Evolutionary conservation across 2,329 filamentous ascomycete species (phyloP).

Genomic region (Lasiodiplodia hormozganensis): DNA sequence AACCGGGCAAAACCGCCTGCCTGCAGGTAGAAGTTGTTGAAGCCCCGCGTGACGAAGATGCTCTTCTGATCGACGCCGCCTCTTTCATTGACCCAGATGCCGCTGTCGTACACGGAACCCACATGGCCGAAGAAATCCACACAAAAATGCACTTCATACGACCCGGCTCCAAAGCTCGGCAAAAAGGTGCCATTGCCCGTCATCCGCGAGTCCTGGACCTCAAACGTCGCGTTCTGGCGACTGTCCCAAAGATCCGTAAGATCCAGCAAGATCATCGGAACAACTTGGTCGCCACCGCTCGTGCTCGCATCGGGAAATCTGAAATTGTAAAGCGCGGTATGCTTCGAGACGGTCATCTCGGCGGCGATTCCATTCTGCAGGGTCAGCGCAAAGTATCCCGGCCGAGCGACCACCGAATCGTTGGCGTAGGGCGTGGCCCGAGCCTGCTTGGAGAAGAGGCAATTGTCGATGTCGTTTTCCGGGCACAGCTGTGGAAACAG

Average conservation of each 20-base stretch:
- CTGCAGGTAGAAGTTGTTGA: slow-evolving; percentile 45
- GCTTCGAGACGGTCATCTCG: slow-evolving; percentile 68
- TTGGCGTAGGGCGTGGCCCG: slow-evolving; percentile 59
- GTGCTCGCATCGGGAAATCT: slow-evolving; percentile 53
- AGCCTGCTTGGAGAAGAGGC: slow-evolving; percentile 59
- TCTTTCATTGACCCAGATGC: slow-evolving; percentile 64
- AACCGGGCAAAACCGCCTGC: slow-evolving; percentile 45
- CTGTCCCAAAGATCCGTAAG: slow-evolving; percentile 64
- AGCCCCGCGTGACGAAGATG: slow-evolving; percentile 43
- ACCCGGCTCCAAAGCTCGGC: slow-evolving; percentile 68
- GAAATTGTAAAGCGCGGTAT: slow-evolving; percentile 67
- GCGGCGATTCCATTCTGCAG: slow-evolving; percentile 63
- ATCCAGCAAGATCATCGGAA: slow-evolving; percentile 66
- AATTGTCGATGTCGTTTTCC: slow-evolving; percentile 66
- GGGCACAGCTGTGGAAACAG: slow-evolving; percentile 73
- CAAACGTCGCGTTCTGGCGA: slow-evolving; percentile 60
- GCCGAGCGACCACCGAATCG: slow-evolving; percentile 59
- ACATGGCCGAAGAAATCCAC: slow-evolving; percentile 63
- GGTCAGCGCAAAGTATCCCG: slow-evolving; percentile 66
- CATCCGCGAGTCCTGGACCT: slow-evolving; percentile 59
- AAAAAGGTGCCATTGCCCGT: slow-evolving; percentile 64
- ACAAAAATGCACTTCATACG: slow-evolving; percentile 66
- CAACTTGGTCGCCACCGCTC: slow-evolving; percentile 45
- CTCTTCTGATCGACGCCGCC: slow-evolving; percentile 55
- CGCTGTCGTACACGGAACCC: slow-evolving; percentile 58